A percentile compares a stretch with the other conserved stretches of the same genome.
Conservation (phyloP, 352 stramenopile species). For the Pythium vanterpoolii region DNA sequence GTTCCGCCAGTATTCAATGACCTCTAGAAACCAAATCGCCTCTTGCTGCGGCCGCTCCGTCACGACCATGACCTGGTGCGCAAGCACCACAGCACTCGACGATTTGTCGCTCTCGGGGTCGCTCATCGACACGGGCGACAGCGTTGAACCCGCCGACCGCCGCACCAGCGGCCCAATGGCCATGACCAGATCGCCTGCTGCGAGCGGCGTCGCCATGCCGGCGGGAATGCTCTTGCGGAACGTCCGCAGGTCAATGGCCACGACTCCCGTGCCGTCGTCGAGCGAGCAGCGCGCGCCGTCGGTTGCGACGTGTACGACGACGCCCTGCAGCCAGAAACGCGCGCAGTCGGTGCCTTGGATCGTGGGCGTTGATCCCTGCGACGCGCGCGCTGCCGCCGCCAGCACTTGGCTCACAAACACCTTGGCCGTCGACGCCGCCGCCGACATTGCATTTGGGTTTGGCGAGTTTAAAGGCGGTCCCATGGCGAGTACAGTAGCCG, state of each 20-base stretch:
- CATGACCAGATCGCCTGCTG: constrained; percentile 69
- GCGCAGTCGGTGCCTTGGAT: constrained; percentile 61
- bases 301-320: constrained; percentile 39
- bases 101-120: constrained; percentile 13
- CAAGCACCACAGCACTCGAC: constrained; percentile 1
- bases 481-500: not conserved
- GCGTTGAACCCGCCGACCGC: not conserved
- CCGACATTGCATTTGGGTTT: not conserved
- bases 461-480: not conserved
- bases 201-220: constrained; percentile 35
- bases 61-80: constrained; percentile 21
- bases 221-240: constrained; percentile 63
- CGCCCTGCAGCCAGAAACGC: constrained; percentile 78
- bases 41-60: constrained; percentile 17
- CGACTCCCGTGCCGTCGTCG: constrained; percentile 71
- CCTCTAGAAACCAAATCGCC: constrained; percentile 24
- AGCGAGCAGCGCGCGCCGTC: constrained; percentile 44
- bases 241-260: constrained; percentile 53
- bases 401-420: constrained; percentile 60
- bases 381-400: constrained; percentile 30
- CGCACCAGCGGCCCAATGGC: constrained; percentile 62
- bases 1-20: constrained; percentile 21
- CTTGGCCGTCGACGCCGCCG: constrained; percentile 38
- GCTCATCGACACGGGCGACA: constrained; percentile 5
- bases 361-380: constrained; percentile 35